phyloP scores from a whole-genome alignment of 148 eudicot genomes.

The Drosera capensis region DNA sequence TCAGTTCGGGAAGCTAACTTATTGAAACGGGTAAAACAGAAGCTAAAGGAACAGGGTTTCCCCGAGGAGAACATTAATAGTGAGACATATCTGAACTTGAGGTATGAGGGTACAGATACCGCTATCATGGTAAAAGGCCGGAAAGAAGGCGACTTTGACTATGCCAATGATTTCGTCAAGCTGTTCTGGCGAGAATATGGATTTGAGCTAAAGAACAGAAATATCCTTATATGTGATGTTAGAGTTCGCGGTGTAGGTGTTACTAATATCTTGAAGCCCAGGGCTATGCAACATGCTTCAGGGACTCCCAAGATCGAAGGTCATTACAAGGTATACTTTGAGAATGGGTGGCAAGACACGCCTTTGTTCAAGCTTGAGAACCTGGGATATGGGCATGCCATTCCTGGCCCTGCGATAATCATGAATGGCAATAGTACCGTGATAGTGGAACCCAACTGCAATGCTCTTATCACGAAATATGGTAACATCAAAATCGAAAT shows the following conservation, averaged over 20 bases:
- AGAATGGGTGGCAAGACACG: slow-evolving; percentile 59
- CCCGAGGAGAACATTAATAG: slow-evolving; percentile 42
- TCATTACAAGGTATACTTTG: slow-evolving; percentile 55
- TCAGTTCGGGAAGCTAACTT: slow-evolving; percentile 51
- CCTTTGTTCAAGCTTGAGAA: slow-evolving; percentile 75
- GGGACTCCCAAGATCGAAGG: slow-evolving; percentile 41
- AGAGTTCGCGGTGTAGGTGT: slow-evolving; percentile 93
- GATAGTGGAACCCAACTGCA: slow-evolving; percentile 76
- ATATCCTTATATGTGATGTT: slow-evolving; percentile 71
- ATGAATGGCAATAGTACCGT: slow-evolving; percentile 99
- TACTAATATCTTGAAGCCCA: slow-evolving; percentile 81
- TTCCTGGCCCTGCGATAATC: slow-evolving; percentile 78
- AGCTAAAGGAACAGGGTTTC: slow-evolving; percentile 71
- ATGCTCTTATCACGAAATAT: slow-evolving; percentile 60
- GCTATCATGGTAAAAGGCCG: slow-evolving; percentile 81
- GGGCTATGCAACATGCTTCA: slow-evolving; percentile 25
- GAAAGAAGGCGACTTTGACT: slow-evolving; percentile 40
- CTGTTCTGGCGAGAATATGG: slow-evolving; percentile 87
- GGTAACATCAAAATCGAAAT: slow-evolving; percentile 86
- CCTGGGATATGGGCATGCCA: slow-evolving; percentile 53
- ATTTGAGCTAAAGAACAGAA: slow-evolving; percentile 72
- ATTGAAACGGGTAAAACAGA: slow-evolving; percentile 44
- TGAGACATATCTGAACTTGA: slow-evolving; percentile 70
- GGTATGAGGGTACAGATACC: slow-evolving; percentile 95
- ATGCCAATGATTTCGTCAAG: slow-evolving; percentile 61